Conservation (phyloP, 1,284 basidiomycete species). For the Ustilago esculenta region DNA sequence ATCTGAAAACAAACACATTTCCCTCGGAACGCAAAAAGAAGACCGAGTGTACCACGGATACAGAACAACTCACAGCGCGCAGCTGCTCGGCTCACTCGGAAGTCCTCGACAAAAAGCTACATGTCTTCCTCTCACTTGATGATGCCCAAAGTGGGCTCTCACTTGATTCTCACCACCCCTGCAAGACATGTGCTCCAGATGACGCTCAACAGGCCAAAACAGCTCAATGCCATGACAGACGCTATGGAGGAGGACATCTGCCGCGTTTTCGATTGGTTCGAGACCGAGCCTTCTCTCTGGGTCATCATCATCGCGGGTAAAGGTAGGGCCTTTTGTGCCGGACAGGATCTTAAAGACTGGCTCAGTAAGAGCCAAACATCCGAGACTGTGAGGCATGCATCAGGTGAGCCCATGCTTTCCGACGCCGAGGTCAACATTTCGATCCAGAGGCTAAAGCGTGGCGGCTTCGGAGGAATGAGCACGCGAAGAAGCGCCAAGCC, state of each 20-base stretch:
- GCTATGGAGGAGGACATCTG: slow-evolving; percentile 73
- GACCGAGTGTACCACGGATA: too few relatives aligned
- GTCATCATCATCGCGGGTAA: slow-evolving; percentile 80
- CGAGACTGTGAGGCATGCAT: slow-evolving; percentile 18
- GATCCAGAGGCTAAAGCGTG: slow-evolving; percentile 51
- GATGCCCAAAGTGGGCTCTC: slow-evolving; percentile 53
- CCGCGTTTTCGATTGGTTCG: slow-evolving; percentile 78
- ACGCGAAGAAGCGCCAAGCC: slow-evolving; percentile 76
- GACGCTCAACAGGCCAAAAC: slow-evolving; percentile 78
- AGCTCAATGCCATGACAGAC: slow-evolving; percentile 77
- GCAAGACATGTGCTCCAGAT: slow-evolving; percentile 72
- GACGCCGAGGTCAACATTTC: slow-evolving; percentile 26
- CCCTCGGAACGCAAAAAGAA: too few relatives aligned
- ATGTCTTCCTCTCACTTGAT: slow-evolving; percentile 23
- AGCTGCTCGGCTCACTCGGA: neutral
- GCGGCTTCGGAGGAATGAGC: slow-evolving; percentile 81
- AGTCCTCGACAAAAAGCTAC: neutral
- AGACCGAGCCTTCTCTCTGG: slow-evolving; percentile 78
- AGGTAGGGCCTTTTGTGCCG: slow-evolving; percentile 80
- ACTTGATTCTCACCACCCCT: slow-evolving; percentile 49
- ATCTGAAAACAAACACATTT: too few relatives aligned
- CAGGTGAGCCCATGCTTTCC: slow-evolving; percentile 41
- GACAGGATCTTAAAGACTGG: slow-evolving; percentile 57
- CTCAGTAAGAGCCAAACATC: slow-evolving; percentile 35
- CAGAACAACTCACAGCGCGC: neutral